Base-by-base conservation (phyloP, 1,284 basidiomycete species). In the Cryptococcus floricola region DNA sequence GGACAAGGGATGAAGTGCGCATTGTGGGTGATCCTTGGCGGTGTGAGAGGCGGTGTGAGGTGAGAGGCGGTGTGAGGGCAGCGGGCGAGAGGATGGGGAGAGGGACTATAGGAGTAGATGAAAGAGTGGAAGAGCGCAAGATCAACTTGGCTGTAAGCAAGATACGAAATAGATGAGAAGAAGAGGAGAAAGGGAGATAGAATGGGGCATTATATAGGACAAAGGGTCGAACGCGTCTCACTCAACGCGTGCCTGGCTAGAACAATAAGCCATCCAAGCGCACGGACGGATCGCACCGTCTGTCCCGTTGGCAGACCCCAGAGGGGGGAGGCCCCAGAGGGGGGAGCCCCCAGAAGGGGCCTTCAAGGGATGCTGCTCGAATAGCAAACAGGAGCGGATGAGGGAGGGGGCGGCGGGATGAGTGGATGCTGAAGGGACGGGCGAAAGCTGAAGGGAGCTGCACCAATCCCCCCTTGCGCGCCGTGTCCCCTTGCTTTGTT, bases 81-180 rank as follows among this genome's bases (percentile, higher is more conserved):
- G 23, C 23, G 2, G 23, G 23, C 23, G 23, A 23, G 23, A 23
- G 12, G 31, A 18, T 28, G 46, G 25, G 19, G 25, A n/a, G 23
- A 10, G 31, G 46, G n/a, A 9, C 27, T 13, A 3, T 50, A 25
- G 25, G 37, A 34, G 37, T 31, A 46, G 3, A 49, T 19, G 51
- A 39, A 52, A 37, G 46, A 37, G 34, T n/a, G 49, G 19, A 16
- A 46, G 47, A 48, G 43, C 52, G 6, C 56, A 53, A 53, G 56
- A 47, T 57, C 56, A 53, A 57, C 56, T 57, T 28, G 56, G 39
- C 18, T 28, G 23, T 6, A 3, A 4, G n/a, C n/a, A 18, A 34
- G 50, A 43, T 2, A 37, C n/a, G 4, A 31, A 34, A 19, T 0
- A n/a, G 41, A 23, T 4, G 2, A 23, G 25, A 42, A 27, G 49